Base-by-base conservation (phyloP, 1,284 basidiomycete genomes). In the Porodaedalea pini region DNA sequence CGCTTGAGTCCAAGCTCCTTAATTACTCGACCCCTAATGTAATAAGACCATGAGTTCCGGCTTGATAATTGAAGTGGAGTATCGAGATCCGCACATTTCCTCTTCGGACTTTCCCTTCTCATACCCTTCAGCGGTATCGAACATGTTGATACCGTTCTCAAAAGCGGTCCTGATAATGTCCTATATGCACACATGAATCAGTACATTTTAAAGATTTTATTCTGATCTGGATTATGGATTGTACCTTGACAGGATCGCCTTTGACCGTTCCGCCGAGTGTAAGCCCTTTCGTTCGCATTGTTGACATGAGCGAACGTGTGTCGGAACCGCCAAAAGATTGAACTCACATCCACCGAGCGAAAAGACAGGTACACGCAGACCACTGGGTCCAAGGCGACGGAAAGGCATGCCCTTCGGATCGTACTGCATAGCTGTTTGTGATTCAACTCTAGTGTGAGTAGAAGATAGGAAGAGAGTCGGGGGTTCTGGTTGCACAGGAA, bases 1-100 rank as follows among this genome's bases (percentile, higher is more conserved):
- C 90, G 79, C 51, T 85, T 80, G 66, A 87, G 77, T 21, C 82
- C 81, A 36, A 90, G 80, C 67, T 91, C 87, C 67, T 81, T 83
- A 67, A 92, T 83, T 8, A 85, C 89, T 51, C 86, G 82, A 8
- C 89, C 90, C 76, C 88, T 90, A n/a, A 21, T 19, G 43, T 45
- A 8, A n/a, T 45, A 45, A 21, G 11, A 45, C 8, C 21, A 23
- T 10, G 11, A 10, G 43, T 10, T 8, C n/a, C 68, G 2, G 23
- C 21, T 27, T 47, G 17, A 23, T 15, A 7, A n/a, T n/a, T 27
- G 6, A 19, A 29, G n/a, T 5, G 43, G 17, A 69, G 31, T 34
- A 70, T n/a, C n/a, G n/a, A n/a, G n/a, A n/a, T n/a, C n/a, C 77
- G 48, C 66, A 83, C 80, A 87, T 84, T 67, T 88, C 86, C 27